phyloP scores from a whole-genome alignment of 1,139 yeast species.

The Yamadazyma triangularis region DNA sequence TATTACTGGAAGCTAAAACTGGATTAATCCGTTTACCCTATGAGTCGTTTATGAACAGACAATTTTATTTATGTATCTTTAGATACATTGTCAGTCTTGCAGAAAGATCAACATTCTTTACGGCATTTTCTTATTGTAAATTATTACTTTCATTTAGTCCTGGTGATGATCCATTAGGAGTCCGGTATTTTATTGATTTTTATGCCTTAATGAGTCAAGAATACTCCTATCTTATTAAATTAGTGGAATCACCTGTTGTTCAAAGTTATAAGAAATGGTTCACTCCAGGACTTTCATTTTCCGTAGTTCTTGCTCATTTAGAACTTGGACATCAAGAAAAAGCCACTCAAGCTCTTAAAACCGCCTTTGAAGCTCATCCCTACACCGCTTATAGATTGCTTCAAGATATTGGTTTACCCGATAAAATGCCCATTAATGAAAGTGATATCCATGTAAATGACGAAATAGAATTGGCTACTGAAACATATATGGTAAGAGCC shows the following conservation, averaged over 20 bases:
- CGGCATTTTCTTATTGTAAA: conserved; percentile 75
- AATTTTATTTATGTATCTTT: conserved; percentile 69
- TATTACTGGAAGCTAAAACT: conserved; percentile 47
- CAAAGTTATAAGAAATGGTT: conserved; percentile 62
- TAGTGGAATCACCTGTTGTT: conserved; percentile 51
- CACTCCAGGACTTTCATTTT: conserved; percentile 71
- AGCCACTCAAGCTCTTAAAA: conserved; percentile 44
- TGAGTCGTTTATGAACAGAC: conserved; percentile 70
- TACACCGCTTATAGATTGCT: conserved; percentile 52
- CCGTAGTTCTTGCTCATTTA: conserved; percentile 59
- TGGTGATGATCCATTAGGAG: conserved; percentile 80
- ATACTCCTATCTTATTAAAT: conserved; percentile 53
- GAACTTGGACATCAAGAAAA: conserved; percentile 29
- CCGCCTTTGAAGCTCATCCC: conserved; percentile 57
- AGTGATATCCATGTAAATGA: conserved; percentile 18
- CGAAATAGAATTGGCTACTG: conserved; percentile 33
- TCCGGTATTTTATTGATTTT: conserved; percentile 75
- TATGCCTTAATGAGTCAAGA: conserved; percentile 70
- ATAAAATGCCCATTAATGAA: conserved; percentile 17
- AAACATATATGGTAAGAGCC: conserved; percentile 52
- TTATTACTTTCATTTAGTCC: conserved; percentile 67
- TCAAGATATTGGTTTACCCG: conserved; percentile 31
- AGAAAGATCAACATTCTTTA: conserved; percentile 70
- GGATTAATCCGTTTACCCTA: conserved; percentile 72
- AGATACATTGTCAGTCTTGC: conserved; percentile 68